Evolutionary conservation across 305 asterid species (phyloP).

Genomic region (Fraxinus greggii): DNA sequence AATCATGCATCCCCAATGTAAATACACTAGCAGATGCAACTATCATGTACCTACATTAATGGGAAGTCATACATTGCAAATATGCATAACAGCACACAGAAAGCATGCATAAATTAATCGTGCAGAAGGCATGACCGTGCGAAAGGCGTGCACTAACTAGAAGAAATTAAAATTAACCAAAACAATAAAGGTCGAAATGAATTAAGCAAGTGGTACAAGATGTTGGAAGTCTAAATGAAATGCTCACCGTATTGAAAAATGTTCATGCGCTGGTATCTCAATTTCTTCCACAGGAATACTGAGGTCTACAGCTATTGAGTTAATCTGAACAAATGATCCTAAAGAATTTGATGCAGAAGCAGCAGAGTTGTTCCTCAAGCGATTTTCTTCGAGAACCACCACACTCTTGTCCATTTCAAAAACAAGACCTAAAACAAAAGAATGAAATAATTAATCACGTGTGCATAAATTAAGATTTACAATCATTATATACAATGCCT

Average conservation of each 20-base stretch:
- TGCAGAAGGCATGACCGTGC: not conserved
- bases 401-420: constrained; percentile 41
- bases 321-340: constrained; percentile 51
- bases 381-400: constrained; percentile 35
- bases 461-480: constrained; percentile 25
- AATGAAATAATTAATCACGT: constrained; percentile 14
- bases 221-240: constrained; percentile 10
- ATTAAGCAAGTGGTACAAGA: not conserved
- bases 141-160: not conserved
- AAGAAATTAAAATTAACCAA: not conserved
- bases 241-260: constrained; percentile 72
- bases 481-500: constrained; percentile 6
- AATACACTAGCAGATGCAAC: not conserved
- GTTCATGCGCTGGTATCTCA: constrained; percentile 39
- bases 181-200: not conserved
- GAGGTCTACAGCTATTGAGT: constrained; percentile 55
- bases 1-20: not conserved
- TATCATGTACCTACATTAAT: not conserved
- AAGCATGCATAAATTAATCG: not conserved
- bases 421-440: constrained; percentile 27
- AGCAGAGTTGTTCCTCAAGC: constrained; percentile 19
- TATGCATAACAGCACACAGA: not conserved
- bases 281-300: constrained; percentile 35
- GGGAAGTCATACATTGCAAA: not conserved
- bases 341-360: constrained; percentile 38